These are phyloP conservation scores for Coccomyxa sp. DNA, from an alignment of 139 green algal genomes.

Conservation along the genomic window DNA sequence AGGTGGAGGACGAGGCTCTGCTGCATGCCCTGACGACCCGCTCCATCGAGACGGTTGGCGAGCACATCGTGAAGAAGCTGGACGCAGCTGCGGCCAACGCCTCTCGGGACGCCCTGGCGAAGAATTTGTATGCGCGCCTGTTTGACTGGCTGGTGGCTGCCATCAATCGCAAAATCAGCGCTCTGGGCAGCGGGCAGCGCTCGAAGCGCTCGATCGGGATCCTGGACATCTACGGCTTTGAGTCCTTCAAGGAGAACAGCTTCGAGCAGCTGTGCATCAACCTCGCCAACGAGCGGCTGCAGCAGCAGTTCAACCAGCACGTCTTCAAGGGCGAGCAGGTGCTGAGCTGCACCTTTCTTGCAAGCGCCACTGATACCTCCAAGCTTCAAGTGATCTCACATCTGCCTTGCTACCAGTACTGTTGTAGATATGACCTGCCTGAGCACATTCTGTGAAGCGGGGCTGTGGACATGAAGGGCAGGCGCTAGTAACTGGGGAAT, in stretches of 20 bases:
- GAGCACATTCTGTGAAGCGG: no score
- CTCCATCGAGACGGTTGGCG: slow-evolving; percentile 54
- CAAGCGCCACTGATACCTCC: not conserved
- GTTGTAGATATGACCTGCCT: no score
- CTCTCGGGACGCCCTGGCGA: slow-evolving; percentile 72
- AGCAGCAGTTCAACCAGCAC: slow-evolving; percentile 97
- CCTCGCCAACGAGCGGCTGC: slow-evolving; percentile 95
- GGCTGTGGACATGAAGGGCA: no score
- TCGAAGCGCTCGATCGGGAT: slow-evolving; percentile 59
- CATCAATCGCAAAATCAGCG: slow-evolving; percentile 67
- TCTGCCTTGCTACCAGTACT: not conserved
- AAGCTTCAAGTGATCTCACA: not conserved
- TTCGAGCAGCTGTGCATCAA: slow-evolving; percentile 99
- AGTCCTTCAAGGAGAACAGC: slow-evolving; percentile 76
- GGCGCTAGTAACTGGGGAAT: not conserved
- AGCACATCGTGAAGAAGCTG: slow-evolving; percentile 70
- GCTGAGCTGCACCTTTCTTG: not conserved
- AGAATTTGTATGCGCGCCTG: slow-evolving; percentile 81
- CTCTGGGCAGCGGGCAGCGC: slow-evolving; percentile 22
- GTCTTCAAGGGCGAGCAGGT: slow-evolving; percentile 87
- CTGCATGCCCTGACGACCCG: slow-evolving; percentile 55
- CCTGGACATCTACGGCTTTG: slow-evolving; percentile 96
- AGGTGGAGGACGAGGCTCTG: slow-evolving; percentile 33
- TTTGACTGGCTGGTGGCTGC: slow-evolving; percentile 83
- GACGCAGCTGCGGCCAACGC: slow-evolving; percentile 58